Evolutionary conservation across 2,329 filamentous ascomycete species (phyloP).

Genomic region (Pyrenophora teres): DNA sequence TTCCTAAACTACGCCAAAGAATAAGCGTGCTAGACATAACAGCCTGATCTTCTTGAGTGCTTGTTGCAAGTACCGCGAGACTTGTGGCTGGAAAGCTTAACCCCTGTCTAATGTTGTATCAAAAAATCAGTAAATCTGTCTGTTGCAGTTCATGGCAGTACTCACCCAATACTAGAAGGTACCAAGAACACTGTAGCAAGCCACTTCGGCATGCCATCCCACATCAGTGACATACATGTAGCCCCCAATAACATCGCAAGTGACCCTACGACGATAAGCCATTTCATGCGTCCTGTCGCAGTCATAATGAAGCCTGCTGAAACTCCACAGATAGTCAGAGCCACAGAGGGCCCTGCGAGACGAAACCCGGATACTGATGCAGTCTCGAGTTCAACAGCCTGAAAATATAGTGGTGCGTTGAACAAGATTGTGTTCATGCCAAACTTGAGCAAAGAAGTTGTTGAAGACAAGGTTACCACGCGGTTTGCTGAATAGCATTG

Average conservation of each 20-base stretch:
- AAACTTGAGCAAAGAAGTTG: constrained; percentile 57
- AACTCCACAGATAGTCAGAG: constrained; percentile 49
- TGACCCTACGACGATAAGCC: constrained; percentile 48
- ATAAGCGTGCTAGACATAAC: constrained; percentile 68
- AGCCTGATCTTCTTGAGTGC: constrained; percentile 52
- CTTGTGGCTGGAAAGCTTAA: constrained; percentile 50
- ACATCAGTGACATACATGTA: constrained; percentile 44
- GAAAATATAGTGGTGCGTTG: constrained; percentile 72
- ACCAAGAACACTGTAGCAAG: constrained; percentile 50
- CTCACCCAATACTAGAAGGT: constrained; percentile 44
- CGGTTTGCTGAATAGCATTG: constrained; percentile 53
- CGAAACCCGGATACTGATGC: constrained; percentile 74
- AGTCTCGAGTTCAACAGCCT: constrained; percentile 56
- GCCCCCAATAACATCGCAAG: constrained; percentile 46
- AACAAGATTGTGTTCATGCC: constrained; percentile 65
- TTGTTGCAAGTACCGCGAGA: constrained; percentile 50
- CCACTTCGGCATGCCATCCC: constrained; percentile 47
- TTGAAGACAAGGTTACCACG: constrained; percentile 57
- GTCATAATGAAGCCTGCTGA: constrained; percentile 52
- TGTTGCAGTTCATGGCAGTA: too few species aligned
- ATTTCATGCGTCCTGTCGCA: constrained; percentile 50
- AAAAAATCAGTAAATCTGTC: too few species aligned
- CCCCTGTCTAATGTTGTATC: constrained; percentile 33
- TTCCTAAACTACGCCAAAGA: constrained; percentile 72
- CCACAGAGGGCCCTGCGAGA: constrained; percentile 67